Base-by-base conservation (phyloP, 352 stramenopile genomes). In the Phytophthora constricta region DNA sequence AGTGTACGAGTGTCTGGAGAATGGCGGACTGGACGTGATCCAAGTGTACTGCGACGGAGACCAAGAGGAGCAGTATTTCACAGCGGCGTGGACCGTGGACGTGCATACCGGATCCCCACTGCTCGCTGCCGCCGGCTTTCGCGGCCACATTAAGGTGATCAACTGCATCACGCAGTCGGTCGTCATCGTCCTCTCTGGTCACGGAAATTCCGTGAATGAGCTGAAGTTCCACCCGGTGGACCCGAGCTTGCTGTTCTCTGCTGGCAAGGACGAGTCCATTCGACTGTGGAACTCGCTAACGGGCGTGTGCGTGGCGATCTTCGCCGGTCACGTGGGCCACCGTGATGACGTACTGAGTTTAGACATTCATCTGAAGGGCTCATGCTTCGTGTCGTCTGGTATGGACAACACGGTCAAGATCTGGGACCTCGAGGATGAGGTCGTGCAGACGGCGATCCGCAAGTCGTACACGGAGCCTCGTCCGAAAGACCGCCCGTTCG, bases 351-450 rank as follows among this genome's bases (percentile, higher is more conserved):
- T 98, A 5, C 52, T 98, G 53, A 96, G 80, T 52, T 56, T 96
- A n/a, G 89, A 94, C 47, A 80, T 97, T 49, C 94, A 98, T 65
- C 65, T 91, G n/a, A 86, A 87, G 43, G 95, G 95, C 14, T 79
- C 83, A 20, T 93, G 84, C 69, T 98, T 98, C 69, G 91, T 91
- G 33, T 96, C 84, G 20, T 80, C 80, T 0, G 93, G 91, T 20
- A 97, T 98, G 84, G 96, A 99, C 76, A 97, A 97, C 66, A 97
- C 80, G 7, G 80, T 98, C 55, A 98, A 98, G 62, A 76, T 99
- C n/a, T 99, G 96, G 96, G 87, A 93, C 59, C 80, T 98, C 19
- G 84, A 95, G 47, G 79, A 87, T 34, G 70, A 83, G 14, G 74
- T 77, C 2, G 79, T 97, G 55, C 77, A 90, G 58, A 80, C 60